A percentile compares a stretch with the other conserved stretches of the same genome.
Conservation (phyloP, 371 early-diverging fungal species). For the Sporodiniella umbellata region DNA sequence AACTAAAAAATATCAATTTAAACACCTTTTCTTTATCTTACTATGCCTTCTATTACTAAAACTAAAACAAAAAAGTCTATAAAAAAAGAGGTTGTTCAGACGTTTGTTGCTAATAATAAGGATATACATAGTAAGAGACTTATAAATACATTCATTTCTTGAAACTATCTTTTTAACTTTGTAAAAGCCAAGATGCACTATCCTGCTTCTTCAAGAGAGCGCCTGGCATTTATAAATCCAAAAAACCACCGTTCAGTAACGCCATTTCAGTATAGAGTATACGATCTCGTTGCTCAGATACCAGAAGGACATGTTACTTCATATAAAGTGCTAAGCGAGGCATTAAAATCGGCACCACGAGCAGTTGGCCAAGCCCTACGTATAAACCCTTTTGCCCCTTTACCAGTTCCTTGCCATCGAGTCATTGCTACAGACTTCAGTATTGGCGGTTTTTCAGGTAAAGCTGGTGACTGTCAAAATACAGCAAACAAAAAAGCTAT, state of each 20-base stretch:
- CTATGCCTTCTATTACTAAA: not conserved
- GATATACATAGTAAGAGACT: conserved; percentile 8
- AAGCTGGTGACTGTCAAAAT: conserved; percentile 54
- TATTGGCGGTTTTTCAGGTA: conserved; percentile 76
- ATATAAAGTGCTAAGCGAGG: conserved; percentile 72
- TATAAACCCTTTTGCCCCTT: conserved; percentile 74
- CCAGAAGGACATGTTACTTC: conserved; percentile 72
- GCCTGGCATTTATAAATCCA: conserved; percentile 45
- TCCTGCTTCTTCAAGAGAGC: conserved; percentile 36
- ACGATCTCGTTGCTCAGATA: conserved; percentile 65
- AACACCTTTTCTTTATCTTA: not conserved
- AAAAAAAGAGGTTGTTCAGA: not conserved
- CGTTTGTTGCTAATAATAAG: conserved; percentile 9
- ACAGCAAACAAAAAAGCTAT: conserved; percentile 69
- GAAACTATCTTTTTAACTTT: not conserved
- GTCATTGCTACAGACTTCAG: conserved; percentile 65
- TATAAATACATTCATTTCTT: not conserved
- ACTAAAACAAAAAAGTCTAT: not conserved
- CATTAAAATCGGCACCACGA: conserved; percentile 59
- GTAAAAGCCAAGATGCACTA: conserved; percentile 28
- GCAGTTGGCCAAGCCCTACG: conserved; percentile 79
- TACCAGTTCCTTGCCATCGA: conserved; percentile 81
- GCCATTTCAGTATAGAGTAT: conserved; percentile 71
- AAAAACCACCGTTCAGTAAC: conserved; percentile 57
- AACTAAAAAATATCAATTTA: not conserved